These are phyloP conservation scores for Nakaseomyces bracarensis DNA, from an alignment of 1,139 yeast species.

Conservation along the genomic window DNA sequence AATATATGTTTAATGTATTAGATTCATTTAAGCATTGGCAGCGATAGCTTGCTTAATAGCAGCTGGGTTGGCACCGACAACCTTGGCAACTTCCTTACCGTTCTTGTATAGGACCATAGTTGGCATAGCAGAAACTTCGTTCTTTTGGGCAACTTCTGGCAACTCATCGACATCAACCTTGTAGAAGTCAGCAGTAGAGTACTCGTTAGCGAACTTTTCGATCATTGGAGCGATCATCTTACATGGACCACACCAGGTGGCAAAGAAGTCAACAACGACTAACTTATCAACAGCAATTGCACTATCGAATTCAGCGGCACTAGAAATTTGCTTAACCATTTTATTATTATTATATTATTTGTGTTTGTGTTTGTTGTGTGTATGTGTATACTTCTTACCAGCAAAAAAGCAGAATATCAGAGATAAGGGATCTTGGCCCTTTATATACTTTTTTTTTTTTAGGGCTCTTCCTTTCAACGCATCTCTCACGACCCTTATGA, in stretches of 20 bases:
- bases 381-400: neutral
- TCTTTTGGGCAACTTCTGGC: constrained; percentile 62
- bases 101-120: constrained; percentile 71
- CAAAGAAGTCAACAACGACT: constrained; percentile 86
- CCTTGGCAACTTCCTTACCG: constrained; percentile 63
- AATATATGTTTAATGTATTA: too few species aligned
- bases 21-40: constrained; percentile 41
- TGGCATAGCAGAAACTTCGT: constrained; percentile 82
- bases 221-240: constrained; percentile 89
- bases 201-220: constrained; percentile 59
- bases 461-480: neutral
- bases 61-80: constrained; percentile 82
- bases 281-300: constrained; percentile 50
- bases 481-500: too few species aligned
- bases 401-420: neutral
- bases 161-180: constrained; percentile 81
- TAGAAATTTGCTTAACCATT: constrained; percentile 40
- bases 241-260: constrained; percentile 98
- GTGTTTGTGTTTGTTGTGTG: constrained; percentile 10
- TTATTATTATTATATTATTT: constrained; percentile 4
- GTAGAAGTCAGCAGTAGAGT: constrained; percentile 57
- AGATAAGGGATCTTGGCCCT: neutral
- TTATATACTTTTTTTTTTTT: constrained; percentile 3
- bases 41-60: constrained; percentile 67
- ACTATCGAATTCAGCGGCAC: constrained; percentile 53